Evolutionary conservation across 2,329 filamentous ascomycete genomes (phyloP).

Genomic region (Xylaria sp.): DNA sequence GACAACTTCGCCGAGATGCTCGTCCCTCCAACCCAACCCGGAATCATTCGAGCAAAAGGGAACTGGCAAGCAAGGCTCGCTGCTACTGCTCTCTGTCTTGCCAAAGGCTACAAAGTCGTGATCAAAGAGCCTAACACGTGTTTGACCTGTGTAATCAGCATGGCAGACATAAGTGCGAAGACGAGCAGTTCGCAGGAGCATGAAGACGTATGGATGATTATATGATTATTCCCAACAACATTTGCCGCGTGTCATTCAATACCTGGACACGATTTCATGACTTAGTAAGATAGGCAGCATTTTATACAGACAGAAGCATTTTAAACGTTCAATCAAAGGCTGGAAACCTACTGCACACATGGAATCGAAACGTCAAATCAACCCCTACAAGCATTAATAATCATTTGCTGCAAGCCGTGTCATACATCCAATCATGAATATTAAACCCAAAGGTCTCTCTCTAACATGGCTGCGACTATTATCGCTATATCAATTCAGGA

Average conservation of each 20-base stretch:
- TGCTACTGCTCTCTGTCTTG: slow-evolving; percentile 21
- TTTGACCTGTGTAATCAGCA: slow-evolving; percentile 1
- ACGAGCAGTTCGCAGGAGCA: background rate
- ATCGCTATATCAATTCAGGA: no score
- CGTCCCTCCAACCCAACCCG: slow-evolving; percentile 24
- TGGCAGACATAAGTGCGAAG: background rate
- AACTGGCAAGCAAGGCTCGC: slow-evolving; percentile 37
- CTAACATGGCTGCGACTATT: no score
- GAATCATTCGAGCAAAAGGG: slow-evolving; percentile 28
- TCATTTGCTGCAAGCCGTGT: no score
- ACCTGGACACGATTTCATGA: background rate
- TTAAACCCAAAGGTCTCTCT: no score
- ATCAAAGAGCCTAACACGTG: slow-evolving; percentile 14
- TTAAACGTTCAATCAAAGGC: background rate
- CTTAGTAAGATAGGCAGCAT: no score
- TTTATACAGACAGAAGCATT: background rate
- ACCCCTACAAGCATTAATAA: no score
- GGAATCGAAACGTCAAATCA: background rate
- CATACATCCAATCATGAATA: no score
- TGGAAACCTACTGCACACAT: background rate
- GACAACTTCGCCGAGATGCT: slow-evolving; percentile 36
- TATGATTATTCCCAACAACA: background rate
- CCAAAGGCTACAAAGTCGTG: slow-evolving; percentile 29
- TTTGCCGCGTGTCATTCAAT: background rate
- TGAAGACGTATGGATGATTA: slow-evolving; percentile 8